Evolutionary conservation across 345 rosid genomes (phyloP), one percentile per base, ranked within the genome.

Genomic region (Viola odorata): DNA sequence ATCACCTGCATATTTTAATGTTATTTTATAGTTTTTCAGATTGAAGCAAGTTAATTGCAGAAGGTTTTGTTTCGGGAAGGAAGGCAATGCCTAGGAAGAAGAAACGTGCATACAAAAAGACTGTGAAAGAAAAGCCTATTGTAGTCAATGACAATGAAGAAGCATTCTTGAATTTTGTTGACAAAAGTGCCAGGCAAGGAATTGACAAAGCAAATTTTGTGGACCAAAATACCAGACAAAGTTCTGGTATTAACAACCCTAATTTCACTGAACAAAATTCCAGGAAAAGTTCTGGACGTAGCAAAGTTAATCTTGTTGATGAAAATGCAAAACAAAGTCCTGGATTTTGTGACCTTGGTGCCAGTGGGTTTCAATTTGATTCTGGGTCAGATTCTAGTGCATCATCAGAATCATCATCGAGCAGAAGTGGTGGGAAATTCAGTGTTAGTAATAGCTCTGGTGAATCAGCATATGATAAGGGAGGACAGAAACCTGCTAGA

Each of bases 141-240:
- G 63, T 55, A 57, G 61, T 62, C 52, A 45, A 42, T 12, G 45
- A 55, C 5, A 38, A 38, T 55, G 45, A 4, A 11, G 74, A 58
- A 52, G 74, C 60, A 14, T 67, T 62, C 61, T 49, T 53, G 42
- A 54, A n/a, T 64, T 64, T 67, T 48, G 45, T 73, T 32, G 57
- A 59, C 45, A 57, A 65, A 32, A 72, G 55, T 39, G 64, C 64
- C 8, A 47, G 50, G 9, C 50, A 9, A 9, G 6, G 4, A 4
- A 47, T 41, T 5, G 45, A 41, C 6, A 4, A 4, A 41, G 45
- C n/a, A n/a, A n/a, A n/a, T n/a, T n/a, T n/a, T n/a, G n/a, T n/a
- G n/a, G n/a, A n/a, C n/a, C n/a, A n/a, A n/a, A n/a, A n/a, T n/a
- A n/a, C n/a, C n/a, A n/a, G n/a, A n/a, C n/a, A n/a, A n/a, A n/a